Percentiles rank a stretch among this genome's conserved stretches.
These are phyloP conservation scores for Rutidosis leptorrhynchoides DNA, from an alignment of 129 eudicot genomes.

Conservation along the genomic window DNA sequence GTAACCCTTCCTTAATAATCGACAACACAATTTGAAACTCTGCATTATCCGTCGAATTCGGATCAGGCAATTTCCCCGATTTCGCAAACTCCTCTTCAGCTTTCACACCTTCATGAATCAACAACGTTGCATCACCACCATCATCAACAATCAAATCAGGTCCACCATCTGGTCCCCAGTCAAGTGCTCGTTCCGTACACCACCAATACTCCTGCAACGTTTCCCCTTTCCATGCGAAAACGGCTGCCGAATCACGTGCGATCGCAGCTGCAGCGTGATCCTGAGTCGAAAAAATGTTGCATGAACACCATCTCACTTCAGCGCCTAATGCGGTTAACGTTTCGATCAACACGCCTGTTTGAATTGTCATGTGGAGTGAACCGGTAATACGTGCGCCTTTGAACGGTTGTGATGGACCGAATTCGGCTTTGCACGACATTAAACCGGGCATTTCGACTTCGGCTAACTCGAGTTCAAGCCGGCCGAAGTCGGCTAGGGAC, in stretches of 20 bases:
- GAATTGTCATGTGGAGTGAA: slow-evolving; percentile 41
- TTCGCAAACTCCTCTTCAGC: slow-evolving; percentile 46
- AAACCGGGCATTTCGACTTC: slow-evolving; percentile 46
- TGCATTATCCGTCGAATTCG: slow-evolving; percentile 33
- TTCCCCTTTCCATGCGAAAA: slow-evolving; percentile 45
- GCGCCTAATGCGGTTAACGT: slow-evolving; percentile 44
- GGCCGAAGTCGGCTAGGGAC: slow-evolving; percentile 43
- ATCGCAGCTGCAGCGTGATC: slow-evolving; percentile 47
- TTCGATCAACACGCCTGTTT: slow-evolving; percentile 34
- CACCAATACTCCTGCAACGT: slow-evolving; percentile 45
- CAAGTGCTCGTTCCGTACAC: slow-evolving; percentile 42
- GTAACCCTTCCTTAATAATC: slow-evolving; percentile 37
- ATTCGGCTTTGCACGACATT: slow-evolving; percentile 39
- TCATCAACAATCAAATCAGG: slow-evolving; percentile 46
- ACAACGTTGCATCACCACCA: slow-evolving; percentile 40
- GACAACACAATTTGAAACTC: slow-evolving; percentile 39
- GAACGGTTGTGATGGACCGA: slow-evolving; percentile 39
- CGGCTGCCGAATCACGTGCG: slow-evolving; percentile 40
- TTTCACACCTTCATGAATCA: slow-evolving; percentile 48
- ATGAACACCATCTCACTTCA: slow-evolving; percentile 44
- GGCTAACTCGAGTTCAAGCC: slow-evolving; percentile 38
- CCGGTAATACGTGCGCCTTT: slow-evolving; percentile 41
- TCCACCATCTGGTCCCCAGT: slow-evolving; percentile 43
- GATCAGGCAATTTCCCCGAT: slow-evolving; percentile 36
- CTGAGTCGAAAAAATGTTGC: slow-evolving; percentile 46